These are phyloP conservation scores for Nicotiana attenuata DNA, from an alignment of 257 asterid species.

Conservation along the genomic window DNA sequence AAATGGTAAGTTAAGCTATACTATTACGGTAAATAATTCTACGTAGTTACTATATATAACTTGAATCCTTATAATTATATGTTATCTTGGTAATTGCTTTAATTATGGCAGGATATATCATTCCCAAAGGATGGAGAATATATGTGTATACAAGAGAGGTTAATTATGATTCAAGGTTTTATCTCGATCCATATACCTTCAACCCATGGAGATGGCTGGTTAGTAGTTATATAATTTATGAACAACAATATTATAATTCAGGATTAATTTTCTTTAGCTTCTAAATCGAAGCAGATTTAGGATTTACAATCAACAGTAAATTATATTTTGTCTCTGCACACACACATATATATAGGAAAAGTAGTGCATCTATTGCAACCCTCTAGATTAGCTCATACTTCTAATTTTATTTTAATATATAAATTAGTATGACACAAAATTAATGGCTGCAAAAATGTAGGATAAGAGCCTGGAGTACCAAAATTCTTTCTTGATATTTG, in stretches of 20 bases:
- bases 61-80: too few relatives aligned
- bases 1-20: conserved; percentile 32
- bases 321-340: not conserved
- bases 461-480: conserved; percentile 52
- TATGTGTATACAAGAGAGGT: conserved; percentile 73
- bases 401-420: too few relatives aligned
- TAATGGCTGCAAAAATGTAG: conserved; percentile 20
- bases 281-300: not conserved
- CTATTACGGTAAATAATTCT: too few relatives aligned
- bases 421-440: too few relatives aligned
- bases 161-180: conserved; percentile 59
- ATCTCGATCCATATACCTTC: conserved; percentile 61
- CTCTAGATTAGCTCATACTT: not conserved
- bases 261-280: not conserved
- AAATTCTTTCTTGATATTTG: conserved; percentile 61
- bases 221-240: not conserved
- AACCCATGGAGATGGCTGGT: conserved; percentile 95
- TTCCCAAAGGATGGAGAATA: conserved; percentile 83
- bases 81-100: too few relatives aligned
- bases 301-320: not conserved
- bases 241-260: not conserved
- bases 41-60: too few relatives aligned
- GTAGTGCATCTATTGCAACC: not conserved
- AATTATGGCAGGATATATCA: conserved; percentile 33
- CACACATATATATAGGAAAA: not conserved